These are phyloP conservation scores for Paramecium biaurelia DNA, from an alignment of 73 alveolate genomes.

Conservation along the genomic window DNA sequence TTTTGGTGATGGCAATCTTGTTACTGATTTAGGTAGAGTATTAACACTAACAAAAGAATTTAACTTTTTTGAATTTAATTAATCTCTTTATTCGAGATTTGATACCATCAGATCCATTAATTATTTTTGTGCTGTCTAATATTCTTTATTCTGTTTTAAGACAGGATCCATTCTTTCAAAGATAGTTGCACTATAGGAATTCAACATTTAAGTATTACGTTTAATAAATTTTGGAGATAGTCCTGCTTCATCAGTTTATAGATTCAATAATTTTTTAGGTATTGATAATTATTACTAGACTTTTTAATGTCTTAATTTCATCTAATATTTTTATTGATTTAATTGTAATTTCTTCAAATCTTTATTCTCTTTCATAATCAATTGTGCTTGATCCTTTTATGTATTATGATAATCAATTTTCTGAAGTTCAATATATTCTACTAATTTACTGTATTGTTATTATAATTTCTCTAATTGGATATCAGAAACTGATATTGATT, in stretches of 20 bases:
- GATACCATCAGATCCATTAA: conserved; percentile 22
- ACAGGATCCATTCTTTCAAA: background rate
- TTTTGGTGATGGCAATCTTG: background rate
- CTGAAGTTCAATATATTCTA: background rate
- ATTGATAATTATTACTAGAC: background rate
- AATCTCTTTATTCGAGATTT: conserved; percentile 34
- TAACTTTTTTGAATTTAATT: background rate
- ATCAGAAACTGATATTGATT: background rate
- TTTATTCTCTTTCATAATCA: background rate
- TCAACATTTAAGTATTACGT: background rate
- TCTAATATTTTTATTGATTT: background rate
- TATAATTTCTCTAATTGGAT: background rate
- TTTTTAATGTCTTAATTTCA: background rate
- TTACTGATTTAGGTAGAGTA: background rate
- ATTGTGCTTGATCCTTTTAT: background rate
- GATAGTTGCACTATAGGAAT: background rate
- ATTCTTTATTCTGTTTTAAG: background rate
- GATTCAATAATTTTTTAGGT: background rate
- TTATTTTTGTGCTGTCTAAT: background rate
- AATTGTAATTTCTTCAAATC: background rate
- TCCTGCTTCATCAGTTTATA: conserved; percentile 23
- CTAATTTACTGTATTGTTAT: background rate
- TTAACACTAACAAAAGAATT: background rate
- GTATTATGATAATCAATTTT: background rate
- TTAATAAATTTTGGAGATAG: background rate